Evolutionary conservation across 345 rosid species (phyloP).

Genomic region (Corchorus capsularis): DNA sequence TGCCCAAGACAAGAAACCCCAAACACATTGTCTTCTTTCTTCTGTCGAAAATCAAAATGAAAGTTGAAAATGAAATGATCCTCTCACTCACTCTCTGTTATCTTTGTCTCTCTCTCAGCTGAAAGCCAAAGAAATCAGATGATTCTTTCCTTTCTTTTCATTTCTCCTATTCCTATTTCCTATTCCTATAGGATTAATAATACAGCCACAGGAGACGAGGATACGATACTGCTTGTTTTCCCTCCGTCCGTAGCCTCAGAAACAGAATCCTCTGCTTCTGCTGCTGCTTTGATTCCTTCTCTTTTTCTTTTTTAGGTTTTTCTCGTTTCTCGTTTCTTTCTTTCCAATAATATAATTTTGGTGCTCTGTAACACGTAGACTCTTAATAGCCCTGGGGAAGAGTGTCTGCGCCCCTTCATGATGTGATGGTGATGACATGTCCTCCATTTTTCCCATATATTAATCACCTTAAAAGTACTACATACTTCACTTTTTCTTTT

Average conservation of each 20-base stretch:
- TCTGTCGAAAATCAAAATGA: no score
- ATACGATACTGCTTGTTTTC: not conserved
- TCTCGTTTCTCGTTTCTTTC: not conserved
- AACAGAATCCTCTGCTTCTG: not conserved
- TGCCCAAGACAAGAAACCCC: constrained; percentile 24
- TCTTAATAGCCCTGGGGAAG: constrained; percentile 29
- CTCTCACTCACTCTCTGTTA: not conserved
- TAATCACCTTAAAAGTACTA: not conserved
- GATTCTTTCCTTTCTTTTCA: not conserved
- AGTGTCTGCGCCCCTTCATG: constrained; percentile 33
- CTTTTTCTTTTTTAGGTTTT: not conserved
- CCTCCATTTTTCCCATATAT: constrained; percentile 11
- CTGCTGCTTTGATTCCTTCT: not conserved
- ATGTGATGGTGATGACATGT: constrained; percentile 55
- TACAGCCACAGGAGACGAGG: not conserved
- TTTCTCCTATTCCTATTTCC: no score
- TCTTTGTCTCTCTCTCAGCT: not conserved
- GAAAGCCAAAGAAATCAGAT: not conserved
- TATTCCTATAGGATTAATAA: no score
- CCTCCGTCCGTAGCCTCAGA: not conserved
- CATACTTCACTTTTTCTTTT: not conserved
- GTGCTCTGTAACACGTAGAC: not conserved
- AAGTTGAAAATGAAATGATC: not conserved
- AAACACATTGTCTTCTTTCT: not conserved
- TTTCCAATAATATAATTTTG: not conserved